A percentile compares a stretch with the other conserved stretches of the same genome.
Evolutionary conservation across 2,329 filamentous ascomycete genomes (phyloP).

Genomic region (Talaromyces sp.): DNA sequence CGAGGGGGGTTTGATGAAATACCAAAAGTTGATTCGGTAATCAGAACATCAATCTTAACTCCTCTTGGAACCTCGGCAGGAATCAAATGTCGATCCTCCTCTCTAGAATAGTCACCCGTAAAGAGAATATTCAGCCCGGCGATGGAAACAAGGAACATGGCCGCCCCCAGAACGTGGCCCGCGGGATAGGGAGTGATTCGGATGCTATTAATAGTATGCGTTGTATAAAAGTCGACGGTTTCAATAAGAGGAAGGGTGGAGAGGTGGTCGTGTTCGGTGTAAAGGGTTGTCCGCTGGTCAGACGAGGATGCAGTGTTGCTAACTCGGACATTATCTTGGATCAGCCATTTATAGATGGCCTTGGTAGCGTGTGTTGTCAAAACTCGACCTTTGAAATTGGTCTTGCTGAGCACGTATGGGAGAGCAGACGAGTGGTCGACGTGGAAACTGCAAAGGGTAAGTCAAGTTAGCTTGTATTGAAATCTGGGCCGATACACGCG

Average conservation of each 20-base stretch:
- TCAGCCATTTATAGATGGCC: constrained; percentile 99
- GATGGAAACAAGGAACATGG: constrained; percentile 98
- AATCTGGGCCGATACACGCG: not conserved
- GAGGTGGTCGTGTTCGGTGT: constrained; percentile 91
- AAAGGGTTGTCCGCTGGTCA: constrained; percentile 64
- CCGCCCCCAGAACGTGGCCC: constrained; percentile 93
- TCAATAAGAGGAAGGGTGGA: constrained; percentile 93
- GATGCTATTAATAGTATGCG: constrained; percentile 93
- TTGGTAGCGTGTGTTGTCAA: constrained; percentile 99
- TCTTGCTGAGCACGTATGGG: constrained; percentile 95
- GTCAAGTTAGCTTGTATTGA: constrained; percentile 21
- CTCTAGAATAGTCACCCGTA: constrained; percentile 93
- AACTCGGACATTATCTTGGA: constrained; percentile 92
- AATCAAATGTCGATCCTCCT: constrained; percentile 91
- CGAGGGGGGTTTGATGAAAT: constrained; percentile 91
- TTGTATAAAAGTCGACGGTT: constrained; percentile 97
- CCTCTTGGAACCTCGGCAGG: constrained; percentile 85
- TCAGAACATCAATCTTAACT: constrained; percentile 90
- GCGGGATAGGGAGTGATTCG: constrained; percentile 95
- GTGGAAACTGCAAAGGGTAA: constrained; percentile 68
- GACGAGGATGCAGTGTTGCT: constrained; percentile 62
- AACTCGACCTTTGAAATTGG: constrained; percentile 91
- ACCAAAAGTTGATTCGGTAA: constrained; percentile 95
- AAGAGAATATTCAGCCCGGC: constrained; percentile 95
- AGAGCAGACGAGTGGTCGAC: constrained; percentile 98